Evolutionary conservation across 208 protist species (phyloP).

Genomic region (Herpetomonas tarakana): DNA sequence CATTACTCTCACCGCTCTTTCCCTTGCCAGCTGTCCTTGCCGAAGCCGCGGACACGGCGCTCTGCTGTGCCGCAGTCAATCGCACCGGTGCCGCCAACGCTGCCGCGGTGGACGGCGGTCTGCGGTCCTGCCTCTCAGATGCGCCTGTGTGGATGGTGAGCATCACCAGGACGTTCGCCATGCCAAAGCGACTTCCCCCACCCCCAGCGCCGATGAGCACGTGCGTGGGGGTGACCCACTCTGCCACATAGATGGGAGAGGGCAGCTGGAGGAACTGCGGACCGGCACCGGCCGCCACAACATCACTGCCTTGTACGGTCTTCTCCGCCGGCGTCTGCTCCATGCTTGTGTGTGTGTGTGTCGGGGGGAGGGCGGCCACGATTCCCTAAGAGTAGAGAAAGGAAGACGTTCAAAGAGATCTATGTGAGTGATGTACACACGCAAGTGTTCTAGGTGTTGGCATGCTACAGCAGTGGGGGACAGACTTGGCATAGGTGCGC

Average conservation of each 20-base stretch:
- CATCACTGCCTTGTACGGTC: conserved; percentile 21
- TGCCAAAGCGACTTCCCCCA: conserved; percentile 77
- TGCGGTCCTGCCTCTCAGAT: no score
- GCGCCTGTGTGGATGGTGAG: conserved; percentile 27
- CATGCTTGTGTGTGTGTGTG: background rate
- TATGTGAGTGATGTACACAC: background rate
- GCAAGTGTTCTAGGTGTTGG: background rate
- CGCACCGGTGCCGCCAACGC: no score
- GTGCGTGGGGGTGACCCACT: conserved; percentile 58
- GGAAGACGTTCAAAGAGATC: background rate
- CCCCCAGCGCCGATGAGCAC: conserved; percentile 77
- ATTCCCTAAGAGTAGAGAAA: background rate
- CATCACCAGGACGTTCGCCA: conserved; percentile 75
- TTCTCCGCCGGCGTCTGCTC: background rate
- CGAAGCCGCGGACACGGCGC: background rate
- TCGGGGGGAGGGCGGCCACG: no score
- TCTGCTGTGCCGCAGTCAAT: background rate
- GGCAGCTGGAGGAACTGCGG: conserved; percentile 62
- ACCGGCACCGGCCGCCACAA: conserved; percentile 38
- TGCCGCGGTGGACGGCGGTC: background rate
- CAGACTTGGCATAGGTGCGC: background rate
- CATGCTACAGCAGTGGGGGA: background rate
- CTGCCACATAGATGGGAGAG: conserved; percentile 73
- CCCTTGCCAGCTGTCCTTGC: background rate
- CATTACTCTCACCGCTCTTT: background rate